Base-by-base conservation (phyloP, 1,139 yeast species). In the Debaryomyces udenii region DNA sequence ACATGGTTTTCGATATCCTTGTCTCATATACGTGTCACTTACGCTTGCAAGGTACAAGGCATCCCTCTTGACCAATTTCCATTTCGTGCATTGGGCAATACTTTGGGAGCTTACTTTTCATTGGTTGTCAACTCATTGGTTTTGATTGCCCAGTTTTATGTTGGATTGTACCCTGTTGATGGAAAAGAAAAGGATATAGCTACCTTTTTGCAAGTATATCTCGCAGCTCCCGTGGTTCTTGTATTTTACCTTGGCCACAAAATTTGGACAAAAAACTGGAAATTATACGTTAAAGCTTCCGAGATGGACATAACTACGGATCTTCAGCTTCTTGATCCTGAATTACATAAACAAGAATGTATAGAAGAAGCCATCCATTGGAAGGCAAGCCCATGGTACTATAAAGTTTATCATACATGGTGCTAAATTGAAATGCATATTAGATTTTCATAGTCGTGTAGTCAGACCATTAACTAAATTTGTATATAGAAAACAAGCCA, bases 1-100 rank as follows among this genome's bases (percentile, higher is more conserved):
- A 63, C 70, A 7, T 67, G 71, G 71, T 61, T 60, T 45, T 57
- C 64, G 22, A 63, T 66, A 39, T 56, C 66, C 3, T 51, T 64
- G 16, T 56, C 66, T 35, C 68, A 63, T 43, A 55, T 76, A 10
- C 35, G 35, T 23, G 35, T 32, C 10, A 23, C 28, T 2, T 32
- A 32, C 23, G 35, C 29, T 4, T 32, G 14, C 11, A 32, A 32
- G 23, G 28, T 32, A 23, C 35, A 32, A 23, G 35, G 28, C 9
- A 16, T 32, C 6, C 15, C 35, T 4, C 17, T 32, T 20, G 18
- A 24, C 15, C 27, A 32, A 14, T 32, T 36, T 20, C 61, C 68
- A 38, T 64, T 65, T 22, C 55, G 16, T 54, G 66, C 43, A 22
- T 51, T 37, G 49, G 53, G 53, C 53, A 72, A 72, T 10, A 60